Evolutionary conservation across 2,329 filamentous ascomycete genomes (phyloP), one percentile per base, ranked within the genome.

Genomic region (Lomentospora prolificans): DNA sequence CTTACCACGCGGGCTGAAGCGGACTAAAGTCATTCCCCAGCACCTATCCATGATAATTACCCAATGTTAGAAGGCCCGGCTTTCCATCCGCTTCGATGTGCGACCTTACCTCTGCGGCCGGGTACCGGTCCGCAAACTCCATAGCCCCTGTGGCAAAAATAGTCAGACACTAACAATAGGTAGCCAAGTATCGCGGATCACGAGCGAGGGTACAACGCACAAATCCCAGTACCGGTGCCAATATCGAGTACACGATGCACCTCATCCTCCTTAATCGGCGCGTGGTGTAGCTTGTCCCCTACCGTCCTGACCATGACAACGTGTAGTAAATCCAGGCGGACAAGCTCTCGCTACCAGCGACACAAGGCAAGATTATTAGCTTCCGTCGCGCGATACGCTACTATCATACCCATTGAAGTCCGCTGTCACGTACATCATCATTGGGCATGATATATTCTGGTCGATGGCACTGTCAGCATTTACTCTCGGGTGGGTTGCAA

Each of bases 71-170:
- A 33, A 33, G 12, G 30, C n/a, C n/a, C 12, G 33, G 12, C 30
- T 12, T 33, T 6, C 12, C 30, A 12, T 33, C 12, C 12, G 30
- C 12, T 6, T 7, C 30, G 7, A 33, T 6, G 7, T 7, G 6
- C 30, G 12, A 24, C 14, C 39, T 50, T 54, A 63, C 61, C 60
- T 61, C 52, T 39, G 61, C 60, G 5, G 60, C 57, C 3, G 61
- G 60, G 50, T 54, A 62, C 8, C 58, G 52, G 75, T 10, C 78
- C 71, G 33, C 76, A 74, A 67, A 59, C 39, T 68, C 66, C 7
- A 67, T 66, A 9, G 41, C 41, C 7, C 62, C 51, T 53, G 10
- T 28, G n/a, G 24, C 46, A 50, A 50, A 2, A 25, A 24, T 19
- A 28, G 46, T 50, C 25, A 50, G 46, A 14, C 6, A 24, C 12